These are phyloP conservation scores for Hydrangea macrophylla DNA, from an alignment of 148 eudicot species.

Conservation along the genomic window DNA sequence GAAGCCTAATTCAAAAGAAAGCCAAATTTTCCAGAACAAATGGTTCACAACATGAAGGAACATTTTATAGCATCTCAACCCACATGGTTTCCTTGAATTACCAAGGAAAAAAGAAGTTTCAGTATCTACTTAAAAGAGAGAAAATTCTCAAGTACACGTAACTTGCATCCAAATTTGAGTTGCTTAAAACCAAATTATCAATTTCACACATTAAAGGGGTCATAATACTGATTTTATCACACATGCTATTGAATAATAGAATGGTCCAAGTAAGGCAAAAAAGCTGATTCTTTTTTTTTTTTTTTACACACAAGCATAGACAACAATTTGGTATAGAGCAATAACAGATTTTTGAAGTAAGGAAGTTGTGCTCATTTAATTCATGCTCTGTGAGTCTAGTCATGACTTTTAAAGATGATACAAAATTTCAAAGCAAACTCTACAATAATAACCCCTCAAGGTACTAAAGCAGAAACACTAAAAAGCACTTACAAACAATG, in stretches of 20 bases:
- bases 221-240: background rate
- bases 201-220: background rate
- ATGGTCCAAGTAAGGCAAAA: slow-evolving; percentile 12
- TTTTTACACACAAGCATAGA: slow-evolving; percentile 23
- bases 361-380: background rate
- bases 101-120: background rate
- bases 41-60: background rate
- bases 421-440: slow-evolving; percentile 22
- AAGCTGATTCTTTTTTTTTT: slow-evolving; percentile 5
- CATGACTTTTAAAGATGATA: slow-evolving; percentile 15
- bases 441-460: slow-evolving; percentile 19
- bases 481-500: slow-evolving; percentile 26
- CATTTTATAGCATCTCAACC: background rate
- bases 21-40: background rate
- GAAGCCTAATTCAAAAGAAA: slow-evolving; percentile 9
- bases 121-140: background rate
- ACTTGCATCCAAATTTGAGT: too few species aligned
- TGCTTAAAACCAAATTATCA: too few species aligned
- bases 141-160: too few species aligned
- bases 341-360: slow-evolving; percentile 1
- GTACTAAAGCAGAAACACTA: slow-evolving; percentile 5
- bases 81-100: background rate
- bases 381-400: slow-evolving; percentile 18
- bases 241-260: slow-evolving; percentile 1
- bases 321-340: slow-evolving; percentile 16